Evolutionary conservation across 306 rosid species (phyloP).

Genomic region (Echinosophora koreensis): DNA sequence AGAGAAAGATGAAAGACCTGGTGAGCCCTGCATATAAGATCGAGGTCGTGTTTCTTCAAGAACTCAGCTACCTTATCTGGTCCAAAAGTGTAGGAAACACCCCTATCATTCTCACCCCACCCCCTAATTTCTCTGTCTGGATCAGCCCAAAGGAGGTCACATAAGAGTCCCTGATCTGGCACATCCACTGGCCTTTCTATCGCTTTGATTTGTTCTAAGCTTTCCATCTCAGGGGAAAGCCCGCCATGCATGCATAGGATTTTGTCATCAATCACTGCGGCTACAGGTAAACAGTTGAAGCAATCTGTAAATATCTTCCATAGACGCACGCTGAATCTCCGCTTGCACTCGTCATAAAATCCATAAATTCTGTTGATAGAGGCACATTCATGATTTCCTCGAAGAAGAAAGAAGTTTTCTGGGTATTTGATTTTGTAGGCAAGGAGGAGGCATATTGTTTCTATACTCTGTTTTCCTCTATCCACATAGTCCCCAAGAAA

Average conservation of each 20-base stretch:
- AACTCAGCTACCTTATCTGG: slow-evolving; percentile 77
- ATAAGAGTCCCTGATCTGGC: slow-evolving; percentile 88
- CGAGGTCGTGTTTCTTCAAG: slow-evolving; percentile 84
- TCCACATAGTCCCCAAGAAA: slow-evolving; percentile 96
- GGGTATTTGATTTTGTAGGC: slow-evolving; percentile 86
- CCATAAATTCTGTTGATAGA: slow-evolving; percentile 92
- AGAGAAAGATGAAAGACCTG: slow-evolving; percentile 52
- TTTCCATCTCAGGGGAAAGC: slow-evolving; percentile 79
- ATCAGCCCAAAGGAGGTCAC: slow-evolving; percentile 94
- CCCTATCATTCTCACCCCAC: slow-evolving; percentile 95
- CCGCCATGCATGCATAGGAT: slow-evolving; percentile 97
- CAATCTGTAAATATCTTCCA: slow-evolving; percentile 90
- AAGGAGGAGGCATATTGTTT: slow-evolving; percentile 79
- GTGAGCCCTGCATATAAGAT: slow-evolving; percentile 90
- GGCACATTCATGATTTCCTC: slow-evolving; percentile 95
- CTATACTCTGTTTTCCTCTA: slow-evolving; percentile 93
- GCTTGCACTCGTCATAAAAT: slow-evolving; percentile 89
- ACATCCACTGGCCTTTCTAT: slow-evolving; percentile 85
- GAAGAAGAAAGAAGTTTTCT: slow-evolving; percentile 79
- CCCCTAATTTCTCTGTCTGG: slow-evolving; percentile 77
- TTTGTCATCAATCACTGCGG: slow-evolving; percentile 86
- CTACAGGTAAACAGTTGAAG: slow-evolving; percentile 86
- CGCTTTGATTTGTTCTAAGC: slow-evolving; percentile 64
- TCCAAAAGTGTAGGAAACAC: slow-evolving; percentile 92
- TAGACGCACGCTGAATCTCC: slow-evolving; percentile 80